Conservation (phyloP, 768 basidiomycete species). For the Podaxis sp. region DNA sequence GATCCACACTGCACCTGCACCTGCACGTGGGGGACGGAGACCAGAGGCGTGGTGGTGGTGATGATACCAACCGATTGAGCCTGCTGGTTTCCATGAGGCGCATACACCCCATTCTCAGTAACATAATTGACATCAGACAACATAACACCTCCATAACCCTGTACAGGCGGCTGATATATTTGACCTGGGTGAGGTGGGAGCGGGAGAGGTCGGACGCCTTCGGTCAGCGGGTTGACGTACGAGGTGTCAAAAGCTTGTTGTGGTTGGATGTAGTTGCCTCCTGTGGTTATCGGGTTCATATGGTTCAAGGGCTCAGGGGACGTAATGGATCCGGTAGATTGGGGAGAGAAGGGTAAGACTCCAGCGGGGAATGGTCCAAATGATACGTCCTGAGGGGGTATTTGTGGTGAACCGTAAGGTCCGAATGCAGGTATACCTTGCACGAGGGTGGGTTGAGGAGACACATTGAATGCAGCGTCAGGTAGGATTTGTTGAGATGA, state of each 20-base stretch:
- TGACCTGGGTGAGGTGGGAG: slow-evolving; percentile 6
- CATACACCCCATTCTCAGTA: background rate
- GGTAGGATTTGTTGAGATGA: background rate
- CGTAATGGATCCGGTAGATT: background rate
- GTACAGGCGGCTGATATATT: background rate
- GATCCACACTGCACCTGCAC: background rate
- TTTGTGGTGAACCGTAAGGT: background rate
- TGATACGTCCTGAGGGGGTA: background rate
- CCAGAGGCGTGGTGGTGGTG: background rate
- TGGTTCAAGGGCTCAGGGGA: background rate
- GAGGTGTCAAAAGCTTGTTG: background rate
- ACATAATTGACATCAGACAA: background rate
- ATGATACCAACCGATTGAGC: background rate
- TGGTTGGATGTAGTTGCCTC: background rate
- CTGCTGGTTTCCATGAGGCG: background rate
- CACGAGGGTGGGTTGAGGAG: background rate
- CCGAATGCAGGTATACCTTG: background rate
- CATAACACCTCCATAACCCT: background rate
- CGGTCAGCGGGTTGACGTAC: background rate
- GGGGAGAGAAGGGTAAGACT: slow-evolving; percentile 6
- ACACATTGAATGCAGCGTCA: background rate
- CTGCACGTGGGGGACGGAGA: background rate
- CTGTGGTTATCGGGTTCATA: background rate
- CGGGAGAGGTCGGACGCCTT: slow-evolving; percentile 7
- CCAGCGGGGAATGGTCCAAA: slow-evolving; percentile 1